phyloP scores from a whole-genome alignment of 1,139 yeast species.

The Hemisphaericaspora subhashii region DNA sequence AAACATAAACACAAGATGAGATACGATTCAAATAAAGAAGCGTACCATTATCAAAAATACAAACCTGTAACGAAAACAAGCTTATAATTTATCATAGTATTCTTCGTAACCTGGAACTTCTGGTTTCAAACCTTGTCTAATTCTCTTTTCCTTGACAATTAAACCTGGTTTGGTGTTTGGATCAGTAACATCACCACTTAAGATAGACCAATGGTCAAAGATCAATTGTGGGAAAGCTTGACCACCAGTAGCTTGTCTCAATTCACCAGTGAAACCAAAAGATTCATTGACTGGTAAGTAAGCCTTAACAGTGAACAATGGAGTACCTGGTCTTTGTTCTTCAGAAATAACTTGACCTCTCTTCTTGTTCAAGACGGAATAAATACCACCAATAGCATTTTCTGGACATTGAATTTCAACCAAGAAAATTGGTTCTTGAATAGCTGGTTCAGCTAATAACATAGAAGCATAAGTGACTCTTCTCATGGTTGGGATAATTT shows the following conservation, averaged over 20 bases:
- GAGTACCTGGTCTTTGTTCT: slow-evolving; percentile 99
- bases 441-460: slow-evolving; percentile 97
- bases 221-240: slow-evolving; percentile 99
- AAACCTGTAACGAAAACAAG: too few species aligned
- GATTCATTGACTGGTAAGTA: slow-evolving; percentile 99
- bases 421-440: slow-evolving; percentile 99
- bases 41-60: too few species aligned
- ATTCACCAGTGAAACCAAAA: slow-evolving; percentile 99
- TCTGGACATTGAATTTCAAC: slow-evolving; percentile 99
- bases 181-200: slow-evolving; percentile 92
- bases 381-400: slow-evolving; percentile 99
- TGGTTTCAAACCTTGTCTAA: slow-evolving; percentile 97
- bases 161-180: slow-evolving; percentile 92
- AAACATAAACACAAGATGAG: slow-evolving; percentile 3
- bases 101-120: slow-evolving; percentile 99
- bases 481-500: slow-evolving; percentile 99
- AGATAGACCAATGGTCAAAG: slow-evolving; percentile 96
- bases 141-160: slow-evolving; percentile 87
- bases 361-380: slow-evolving; percentile 99
- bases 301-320: slow-evolving; percentile 98
- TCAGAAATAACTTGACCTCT: slow-evolving; percentile 99
- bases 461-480: slow-evolving; percentile 98
- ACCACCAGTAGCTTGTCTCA: slow-evolving; percentile 99
- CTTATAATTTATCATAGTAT: slow-evolving; percentile 98
- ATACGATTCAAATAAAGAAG: neutral